Evolutionary conservation across 805 yeast species (phyloP), one percentile per base, ranked within the genome.

Genomic region (Ogataea polymorpha): DNA sequence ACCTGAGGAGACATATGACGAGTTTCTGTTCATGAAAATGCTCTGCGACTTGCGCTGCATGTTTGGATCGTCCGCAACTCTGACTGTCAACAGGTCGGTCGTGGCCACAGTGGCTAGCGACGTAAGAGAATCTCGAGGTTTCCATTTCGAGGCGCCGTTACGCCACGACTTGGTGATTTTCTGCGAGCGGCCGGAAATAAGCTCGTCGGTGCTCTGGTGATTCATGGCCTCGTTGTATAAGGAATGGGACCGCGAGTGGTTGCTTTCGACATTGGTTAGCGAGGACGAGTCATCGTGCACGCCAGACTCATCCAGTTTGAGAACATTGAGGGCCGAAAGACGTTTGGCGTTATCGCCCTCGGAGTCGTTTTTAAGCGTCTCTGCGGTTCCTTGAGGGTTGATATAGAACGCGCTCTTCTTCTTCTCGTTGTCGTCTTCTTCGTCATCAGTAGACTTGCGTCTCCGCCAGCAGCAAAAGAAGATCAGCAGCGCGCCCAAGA

Each of bases 81-180:
- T 75, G 27, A 89, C 87, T 4, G 86, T 83, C 56, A 88, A 73
- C 34, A 89, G 72, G 58, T 87, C 91, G 37, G 82, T 86, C 1
- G 96, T 87, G 23, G 90, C 80, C 24, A 90, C 90, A 0, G 96
- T 88, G 20, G 88, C 89, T 42, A 84, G 55, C 0, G 96, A 86
- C 27, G 74, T 75, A 41, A 78, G 70, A 8, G 95, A 82, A 25
- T 76, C 80, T 58, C 91, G 76, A 33, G 76, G 68, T 48, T 70
- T 67, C 69, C 72, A 66, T 26, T 59, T 51, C 30, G 58, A 53
- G 49, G 66, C 58, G 5, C 68, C 63, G 46, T 62, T 66, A 54
- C 89, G 69, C 90, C 90, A 83, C 5, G 82, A 82, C 54, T 65
- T 74, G 55, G 74, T 68, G 52, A 70, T 61, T n/a, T 58, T 58